These are phyloP conservation scores for Malassezia pachydermatis DNA, from an alignment of 1,284 basidiomycete species.

Conservation along the genomic window DNA sequence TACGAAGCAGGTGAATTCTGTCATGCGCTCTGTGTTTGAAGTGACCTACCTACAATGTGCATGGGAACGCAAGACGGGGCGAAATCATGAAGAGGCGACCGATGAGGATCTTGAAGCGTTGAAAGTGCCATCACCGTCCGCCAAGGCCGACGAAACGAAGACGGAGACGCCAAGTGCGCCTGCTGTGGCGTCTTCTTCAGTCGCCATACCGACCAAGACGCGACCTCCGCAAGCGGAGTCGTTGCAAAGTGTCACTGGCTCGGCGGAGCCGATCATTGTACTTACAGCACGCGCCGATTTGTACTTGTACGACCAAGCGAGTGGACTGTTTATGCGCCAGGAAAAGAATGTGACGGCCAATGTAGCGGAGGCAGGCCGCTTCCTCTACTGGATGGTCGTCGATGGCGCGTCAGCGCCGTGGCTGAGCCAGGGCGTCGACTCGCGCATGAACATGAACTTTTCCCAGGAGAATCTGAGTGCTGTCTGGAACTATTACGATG, in stretches of 20 bases:
- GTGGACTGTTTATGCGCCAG: slow-evolving; percentile 63
- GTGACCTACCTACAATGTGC: slow-evolving; percentile 86
- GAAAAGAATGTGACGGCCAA: slow-evolving; percentile 60
- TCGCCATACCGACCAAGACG: background rate
- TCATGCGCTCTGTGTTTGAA: slow-evolving; percentile 75
- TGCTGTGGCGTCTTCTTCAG: background rate
- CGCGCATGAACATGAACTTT: slow-evolving; percentile 47
- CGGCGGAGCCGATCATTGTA: slow-evolving; percentile 19
- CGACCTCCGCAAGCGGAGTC: slow-evolving; percentile 3
- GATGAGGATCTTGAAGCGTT: slow-evolving; percentile 47
- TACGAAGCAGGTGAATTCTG: slow-evolving; percentile 59
- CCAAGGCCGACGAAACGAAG: background rate
- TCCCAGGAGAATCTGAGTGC: slow-evolving; percentile 54
- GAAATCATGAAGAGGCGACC: slow-evolving; percentile 37
- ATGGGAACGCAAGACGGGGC: slow-evolving; percentile 57
- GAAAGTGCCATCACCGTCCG: slow-evolving; percentile 8
- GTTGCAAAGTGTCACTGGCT: slow-evolving; percentile 14
- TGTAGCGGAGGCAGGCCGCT: slow-evolving; percentile 57
- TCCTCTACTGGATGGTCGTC: slow-evolving; percentile 56
- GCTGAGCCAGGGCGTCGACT: slow-evolving; percentile 62
- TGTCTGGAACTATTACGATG: slow-evolving; percentile 66
- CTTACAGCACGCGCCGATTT: slow-evolving; percentile 51
- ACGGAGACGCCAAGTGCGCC: background rate
- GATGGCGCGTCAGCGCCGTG: slow-evolving; percentile 52
- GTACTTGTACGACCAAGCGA: slow-evolving; percentile 63